A percentile compares a stretch with the other conserved stretches of the same genome.
phyloP scores from a whole-genome alignment of 2,329 filamentous ascomycete genomes.

The Alternaria burnsii region DNA sequence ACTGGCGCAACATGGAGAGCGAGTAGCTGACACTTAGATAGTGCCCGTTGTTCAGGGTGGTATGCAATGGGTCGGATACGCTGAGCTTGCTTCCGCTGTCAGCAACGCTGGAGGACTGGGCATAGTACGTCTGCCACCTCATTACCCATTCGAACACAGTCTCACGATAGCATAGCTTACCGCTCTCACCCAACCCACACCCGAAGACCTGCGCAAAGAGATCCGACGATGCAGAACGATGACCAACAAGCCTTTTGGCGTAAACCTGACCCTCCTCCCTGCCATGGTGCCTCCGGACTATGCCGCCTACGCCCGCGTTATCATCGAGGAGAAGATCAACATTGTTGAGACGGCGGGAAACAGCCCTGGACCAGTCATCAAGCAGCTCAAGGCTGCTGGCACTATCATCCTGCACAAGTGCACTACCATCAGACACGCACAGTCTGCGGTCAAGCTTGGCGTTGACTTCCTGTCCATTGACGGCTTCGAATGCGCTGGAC shows the following conservation, averaged over 20 bases:
- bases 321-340: slow-evolving; percentile 90
- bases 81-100: slow-evolving; percentile 78
- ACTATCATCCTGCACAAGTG: slow-evolving; percentile 93
- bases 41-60: slow-evolving; percentile 86
- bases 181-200: slow-evolving; percentile 89
- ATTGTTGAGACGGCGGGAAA: slow-evolving; percentile 95
- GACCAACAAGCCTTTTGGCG: slow-evolving; percentile 82
- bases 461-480: slow-evolving; percentile 98
- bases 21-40: slow-evolving; percentile 58
- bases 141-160: background rate
- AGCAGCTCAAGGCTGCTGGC: slow-evolving; percentile 81
- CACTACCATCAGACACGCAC: slow-evolving; percentile 92
- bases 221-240: slow-evolving; percentile 86
- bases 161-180: slow-evolving; percentile 63
- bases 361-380: slow-evolving; percentile 88
- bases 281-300: slow-evolving; percentile 92
- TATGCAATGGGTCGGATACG: slow-evolving; percentile 87
- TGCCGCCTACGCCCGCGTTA: slow-evolving; percentile 85
- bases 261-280: slow-evolving; percentile 94
- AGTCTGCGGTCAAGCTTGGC: slow-evolving; percentile 89
- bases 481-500: slow-evolving; percentile 94
- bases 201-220: slow-evolving; percentile 90
- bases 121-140: slow-evolving; percentile 56
- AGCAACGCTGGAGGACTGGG: slow-evolving; percentile 75
- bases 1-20: background rate